Conservation (phyloP, 345 rosid species). For the Brassica incana region DNA sequence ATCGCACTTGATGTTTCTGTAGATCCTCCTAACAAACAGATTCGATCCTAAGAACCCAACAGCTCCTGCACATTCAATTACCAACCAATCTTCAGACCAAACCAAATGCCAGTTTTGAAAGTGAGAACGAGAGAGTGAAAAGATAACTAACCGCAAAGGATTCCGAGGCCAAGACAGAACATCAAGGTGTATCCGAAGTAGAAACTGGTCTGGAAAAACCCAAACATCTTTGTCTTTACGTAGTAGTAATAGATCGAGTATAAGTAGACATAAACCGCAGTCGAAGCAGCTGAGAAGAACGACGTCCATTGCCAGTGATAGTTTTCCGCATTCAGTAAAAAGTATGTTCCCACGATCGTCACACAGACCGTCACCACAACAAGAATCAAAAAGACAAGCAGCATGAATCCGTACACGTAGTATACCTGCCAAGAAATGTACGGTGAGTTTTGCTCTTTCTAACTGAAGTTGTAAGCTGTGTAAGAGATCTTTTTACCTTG, state of each 20-base stretch:
- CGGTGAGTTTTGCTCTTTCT: neutral
- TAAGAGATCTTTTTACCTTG: conserved; percentile 57
- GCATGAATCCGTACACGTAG: conserved; percentile 93
- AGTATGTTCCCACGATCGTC: conserved; percentile 93
- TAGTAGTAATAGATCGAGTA: conserved; percentile 86
- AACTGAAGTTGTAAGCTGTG: neutral
- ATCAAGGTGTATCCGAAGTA: conserved; percentile 93
- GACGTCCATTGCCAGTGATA: conserved; percentile 99
- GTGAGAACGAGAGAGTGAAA: neutral
- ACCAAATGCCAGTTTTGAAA: neutral
- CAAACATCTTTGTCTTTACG: conserved; percentile 90
- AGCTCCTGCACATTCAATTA: conserved; percentile 59
- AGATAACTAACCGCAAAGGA: conserved; percentile 79
- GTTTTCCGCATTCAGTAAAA: conserved; percentile 90
- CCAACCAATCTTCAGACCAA: neutral
- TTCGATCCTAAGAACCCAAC: conserved; percentile 88
- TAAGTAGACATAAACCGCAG: conserved; percentile 85
- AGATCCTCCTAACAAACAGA: conserved; percentile 89
- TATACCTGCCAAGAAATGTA: conserved; percentile 58
- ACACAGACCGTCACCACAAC: conserved; percentile 87
- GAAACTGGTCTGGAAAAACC: conserved; percentile 94
- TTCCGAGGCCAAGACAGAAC: conserved; percentile 94
- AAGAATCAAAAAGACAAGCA: conserved; percentile 85
- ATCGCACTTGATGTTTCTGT: conserved; percentile 96
- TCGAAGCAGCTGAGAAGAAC: conserved; percentile 95